Base-by-base conservation (phyloP, 305 asterid genomes). In the Coffea humblotiana region DNA sequence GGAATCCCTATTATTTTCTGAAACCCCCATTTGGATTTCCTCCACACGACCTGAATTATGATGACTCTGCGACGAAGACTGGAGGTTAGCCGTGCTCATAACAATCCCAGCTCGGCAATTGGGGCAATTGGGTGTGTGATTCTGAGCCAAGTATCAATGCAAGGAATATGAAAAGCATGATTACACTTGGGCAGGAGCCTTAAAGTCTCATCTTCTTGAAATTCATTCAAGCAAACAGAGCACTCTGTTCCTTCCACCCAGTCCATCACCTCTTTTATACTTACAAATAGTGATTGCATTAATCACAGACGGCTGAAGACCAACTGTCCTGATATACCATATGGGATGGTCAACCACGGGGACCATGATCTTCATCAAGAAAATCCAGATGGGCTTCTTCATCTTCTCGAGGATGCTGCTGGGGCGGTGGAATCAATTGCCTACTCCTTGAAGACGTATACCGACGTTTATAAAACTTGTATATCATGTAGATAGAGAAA, bases 71-170 rank as follows among this genome's bases (percentile, higher is more conserved):
- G 35, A 67, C 13, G 48, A 45, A 13, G 83, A 27, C 1, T 71
- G 82, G 1, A 71, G 48, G 0, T 29, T 70, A 2, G 83, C 37
- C 4, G 76, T 8, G 73, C 43, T 69, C 60, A n/a, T 45, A 60
- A 86, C 90, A 40, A 93, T 82, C 21, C 86, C 89, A 51, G 99
- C 96, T 45, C 99, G 91, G 54, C 99, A 95, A 78, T 90, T 43
- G 70, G 99, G 99, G 85, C 98, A 95, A 74, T 90, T 93, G 25
- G 25, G 97, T 91, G 83, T 95, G 99, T 0, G 96, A 88, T 32
- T 32, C 88, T 69, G 23, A 95, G 94, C 98, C 99, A 95, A 60
- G 97, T 92, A 75, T 95, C 99, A 60, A 95, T 91, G 79, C 99
- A 95, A 43, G 91, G 87, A 0, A 90, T 73, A 82, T 95, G 99